A percentile compares a stretch with the other conserved stretches of the same genome.
These are phyloP conservation scores for Penicillium mononematosum DNA, from an alignment of 495 filamentous ascomycete genomes.

Conservation along the genomic window DNA sequence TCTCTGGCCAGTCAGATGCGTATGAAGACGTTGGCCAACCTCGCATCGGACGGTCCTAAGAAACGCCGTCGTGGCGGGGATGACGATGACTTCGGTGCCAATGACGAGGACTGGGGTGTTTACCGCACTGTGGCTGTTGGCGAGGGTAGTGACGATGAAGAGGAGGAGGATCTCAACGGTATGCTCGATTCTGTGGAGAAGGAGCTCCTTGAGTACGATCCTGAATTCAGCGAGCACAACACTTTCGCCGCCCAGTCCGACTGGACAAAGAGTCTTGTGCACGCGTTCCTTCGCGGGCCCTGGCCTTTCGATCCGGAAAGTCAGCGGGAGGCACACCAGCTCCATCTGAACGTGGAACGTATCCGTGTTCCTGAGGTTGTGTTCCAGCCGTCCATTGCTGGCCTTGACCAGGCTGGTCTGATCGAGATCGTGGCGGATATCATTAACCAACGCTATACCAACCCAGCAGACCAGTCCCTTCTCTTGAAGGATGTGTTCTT, in stretches of 20 bases:
- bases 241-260: conserved; percentile 89
- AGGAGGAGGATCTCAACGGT: conserved; percentile 79
- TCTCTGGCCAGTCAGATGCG: conserved; percentile 92
- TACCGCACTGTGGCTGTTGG: conserved; percentile 88
- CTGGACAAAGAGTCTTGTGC: conserved; percentile 87
- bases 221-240: conserved; percentile 82
- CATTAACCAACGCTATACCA: conserved; percentile 69
- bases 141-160: conserved; percentile 70
- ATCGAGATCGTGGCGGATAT: conserved; percentile 87
- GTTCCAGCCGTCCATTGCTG: conserved; percentile 93
- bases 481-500: conserved; percentile 86
- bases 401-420: conserved; percentile 90
- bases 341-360: conserved; percentile 95
- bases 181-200: conserved; percentile 73
- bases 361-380: conserved; percentile 95
- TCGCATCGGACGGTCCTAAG: conserved; percentile 84
- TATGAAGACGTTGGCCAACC: conserved; percentile 97
- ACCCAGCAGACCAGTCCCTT: conserved; percentile 54
- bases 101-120: conserved; percentile 96
- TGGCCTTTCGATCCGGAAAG: conserved; percentile 79
- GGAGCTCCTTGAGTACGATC: conserved; percentile 81
- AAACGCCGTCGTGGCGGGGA: conserved; percentile 76
- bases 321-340: conserved; percentile 77
- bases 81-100: conserved; percentile 94
- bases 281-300: conserved; percentile 85